Percentiles rank a stretch among this genome's conserved stretches.
These are phyloP conservation scores for Microbotryum scabiosae DNA, from an alignment of 1,284 basidiomycete genomes.

Conservation along the genomic window DNA sequence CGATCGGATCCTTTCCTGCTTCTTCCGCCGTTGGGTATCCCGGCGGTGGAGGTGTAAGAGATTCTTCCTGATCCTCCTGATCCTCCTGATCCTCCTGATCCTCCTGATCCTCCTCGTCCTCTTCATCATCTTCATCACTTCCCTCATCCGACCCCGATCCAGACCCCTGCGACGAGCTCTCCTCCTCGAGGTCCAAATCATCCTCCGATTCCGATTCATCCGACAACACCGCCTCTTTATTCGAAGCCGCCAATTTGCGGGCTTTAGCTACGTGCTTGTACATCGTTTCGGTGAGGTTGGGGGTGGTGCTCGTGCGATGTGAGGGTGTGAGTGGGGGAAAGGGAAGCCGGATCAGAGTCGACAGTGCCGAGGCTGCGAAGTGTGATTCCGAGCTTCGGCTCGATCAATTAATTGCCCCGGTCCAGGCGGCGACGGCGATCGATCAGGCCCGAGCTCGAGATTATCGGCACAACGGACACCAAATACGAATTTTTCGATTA, in stretches of 20 bases:
- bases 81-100: neutral
- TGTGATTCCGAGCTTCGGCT: too few relatives aligned
- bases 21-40: constrained; percentile 23
- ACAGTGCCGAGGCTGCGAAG: too few relatives aligned
- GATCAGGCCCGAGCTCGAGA: too few relatives aligned
- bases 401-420: too few relatives aligned
- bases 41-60: constrained; percentile 11
- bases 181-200: neutral
- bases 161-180: neutral
- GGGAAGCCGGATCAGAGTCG: too few relatives aligned
- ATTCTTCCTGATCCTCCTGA: constrained; percentile 7
- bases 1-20: constrained; percentile 19
- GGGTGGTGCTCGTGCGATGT: too few relatives aligned
- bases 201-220: constrained; percentile 9
- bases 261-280: constrained; percentile 24
- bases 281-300: neutral
- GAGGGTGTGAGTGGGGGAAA: too few relatives aligned
- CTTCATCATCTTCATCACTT: constrained; percentile 2
- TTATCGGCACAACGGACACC: too few relatives aligned
- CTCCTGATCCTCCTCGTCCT: neutral
- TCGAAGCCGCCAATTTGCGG: constrained; percentile 15
- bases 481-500: too few relatives aligned
- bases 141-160: neutral
- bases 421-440: too few relatives aligned
- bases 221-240: constrained; percentile 9